Evolutionary conservation across 2,329 filamentous ascomycete genomes (phyloP).

Genomic region (Penicillium frequentans): DNA sequence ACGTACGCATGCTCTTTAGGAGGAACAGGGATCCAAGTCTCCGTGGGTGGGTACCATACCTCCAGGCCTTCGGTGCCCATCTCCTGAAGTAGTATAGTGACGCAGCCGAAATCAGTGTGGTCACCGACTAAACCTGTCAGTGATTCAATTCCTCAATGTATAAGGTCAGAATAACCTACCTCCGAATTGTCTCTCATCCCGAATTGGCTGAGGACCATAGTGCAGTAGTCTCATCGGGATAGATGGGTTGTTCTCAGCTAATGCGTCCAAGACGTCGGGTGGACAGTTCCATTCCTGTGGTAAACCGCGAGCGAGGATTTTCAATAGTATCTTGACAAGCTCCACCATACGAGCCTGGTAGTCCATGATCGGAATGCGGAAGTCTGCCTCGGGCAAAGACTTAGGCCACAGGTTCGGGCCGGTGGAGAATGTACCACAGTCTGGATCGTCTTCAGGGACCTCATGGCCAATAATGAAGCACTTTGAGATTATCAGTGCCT

Average conservation of each 20-base stretch:
- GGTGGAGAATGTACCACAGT: constrained; percentile 19
- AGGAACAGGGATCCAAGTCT: constrained; percentile 31
- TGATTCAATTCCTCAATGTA: neutral
- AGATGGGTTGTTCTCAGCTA: neutral
- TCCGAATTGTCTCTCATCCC: constrained; percentile 33
- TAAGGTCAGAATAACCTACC: neutral
- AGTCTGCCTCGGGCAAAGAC: constrained; percentile 26
- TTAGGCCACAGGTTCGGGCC: constrained; percentile 36
- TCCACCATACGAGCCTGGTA: constrained; percentile 23
- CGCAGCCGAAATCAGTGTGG: constrained; percentile 28
- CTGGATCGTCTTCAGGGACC: neutral
- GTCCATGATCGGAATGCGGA: constrained; percentile 23
- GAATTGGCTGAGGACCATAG: constrained; percentile 43
- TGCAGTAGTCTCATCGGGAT: neutral
- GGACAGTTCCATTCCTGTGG: neutral
- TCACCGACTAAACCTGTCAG: neutral
- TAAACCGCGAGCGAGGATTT: constrained; percentile 1
- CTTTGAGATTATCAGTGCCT: constrained; percentile 17
- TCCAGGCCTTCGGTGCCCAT: constrained; percentile 22
- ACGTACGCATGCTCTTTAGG: constrained; percentile 40
- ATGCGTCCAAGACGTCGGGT: neutral
- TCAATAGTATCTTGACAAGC: neutral
- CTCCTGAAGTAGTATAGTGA: constrained; percentile 28
- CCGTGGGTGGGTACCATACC: constrained; percentile 21
- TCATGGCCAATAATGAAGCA: constrained; percentile 5